Percentiles rank a stretch among this genome's conserved stretches.
Conservation (phyloP, 208 protist genomes). For the Blechomonas ayalai region DNA sequence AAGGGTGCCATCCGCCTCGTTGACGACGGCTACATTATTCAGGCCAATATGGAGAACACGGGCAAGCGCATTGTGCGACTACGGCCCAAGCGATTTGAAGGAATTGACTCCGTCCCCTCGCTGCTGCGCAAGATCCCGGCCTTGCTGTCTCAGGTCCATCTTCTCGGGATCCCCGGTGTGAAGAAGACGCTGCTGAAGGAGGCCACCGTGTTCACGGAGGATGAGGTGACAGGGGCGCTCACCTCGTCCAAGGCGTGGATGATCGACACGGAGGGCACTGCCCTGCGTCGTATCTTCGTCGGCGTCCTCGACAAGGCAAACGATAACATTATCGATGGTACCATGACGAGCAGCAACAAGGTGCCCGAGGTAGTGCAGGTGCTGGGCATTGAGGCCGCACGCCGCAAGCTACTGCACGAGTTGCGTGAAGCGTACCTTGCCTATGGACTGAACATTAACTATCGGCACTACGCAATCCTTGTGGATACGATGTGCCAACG, state of each 20-base stretch:
- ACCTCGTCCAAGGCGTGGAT: constrained; percentile 87
- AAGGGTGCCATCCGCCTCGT: constrained; percentile 88
- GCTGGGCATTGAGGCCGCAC: constrained; percentile 91
- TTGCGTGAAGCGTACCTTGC: constrained; percentile 91
- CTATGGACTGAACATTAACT: constrained; percentile 99
- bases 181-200: constrained; percentile 88
- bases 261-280: constrained; percentile 94
- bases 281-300: constrained; percentile 92
- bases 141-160: constrained; percentile 73
- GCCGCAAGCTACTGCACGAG: constrained; percentile 78
- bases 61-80: constrained; percentile 90
- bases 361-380: constrained; percentile 96
- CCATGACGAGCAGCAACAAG: constrained; percentile 95
- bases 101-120: constrained; percentile 45
- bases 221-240: constrained; percentile 36
- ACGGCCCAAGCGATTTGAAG: constrained; percentile 42
- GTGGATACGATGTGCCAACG: constrained; percentile 98
- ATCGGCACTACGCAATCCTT: constrained; percentile 97
- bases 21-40: constrained; percentile 62
- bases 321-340: constrained; percentile 91
- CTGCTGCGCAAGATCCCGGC: constrained; percentile 57
- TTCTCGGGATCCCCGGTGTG: constrained; percentile 94
- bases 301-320: constrained; percentile 94
- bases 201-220: constrained; percentile 34
- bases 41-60: constrained; percentile 94